Conservation (phyloP, 2,329 filamentous ascomycete genomes). For the Colletotrichum tanaceti region DNA sequence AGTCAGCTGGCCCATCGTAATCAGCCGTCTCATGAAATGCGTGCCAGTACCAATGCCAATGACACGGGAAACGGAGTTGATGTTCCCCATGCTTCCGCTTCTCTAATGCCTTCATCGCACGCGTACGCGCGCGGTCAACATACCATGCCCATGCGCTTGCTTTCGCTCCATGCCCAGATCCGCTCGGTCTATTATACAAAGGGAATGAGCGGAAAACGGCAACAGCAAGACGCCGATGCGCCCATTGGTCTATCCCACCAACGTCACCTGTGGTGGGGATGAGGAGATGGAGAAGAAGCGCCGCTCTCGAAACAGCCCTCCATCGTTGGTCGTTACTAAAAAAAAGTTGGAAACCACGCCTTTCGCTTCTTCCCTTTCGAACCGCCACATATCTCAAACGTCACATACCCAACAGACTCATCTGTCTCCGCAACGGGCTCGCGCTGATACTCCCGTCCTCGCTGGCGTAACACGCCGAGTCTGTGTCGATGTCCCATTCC, state of each 20-base stretch:
- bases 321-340: not conserved
- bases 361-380: not conserved
- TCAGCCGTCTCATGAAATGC: constrained; percentile 6
- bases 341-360: constrained; percentile 14
- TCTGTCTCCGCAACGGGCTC: constrained; percentile 77
- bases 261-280: not conserved
- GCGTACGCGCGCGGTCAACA: not conserved
- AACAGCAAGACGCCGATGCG: not conserved
- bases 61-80: not conserved
- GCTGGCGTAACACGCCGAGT: constrained; percentile 76
- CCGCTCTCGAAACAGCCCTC: not conserved
- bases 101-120: constrained; percentile 5
- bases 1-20: not conserved
- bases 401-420: constrained; percentile 77
- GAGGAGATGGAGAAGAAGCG: not conserved
- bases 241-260: constrained; percentile 10
- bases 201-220: not conserved
- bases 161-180: constrained; percentile 6
- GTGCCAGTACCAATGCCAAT: not conserved
- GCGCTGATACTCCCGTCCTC: constrained; percentile 77
- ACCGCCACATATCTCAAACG: not conserved
- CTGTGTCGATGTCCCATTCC: constrained; percentile 96
- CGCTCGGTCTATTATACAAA: constrained; percentile 22
- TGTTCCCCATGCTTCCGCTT: not conserved
- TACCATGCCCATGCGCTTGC: not conserved